Evolutionary conservation across 106 monocot genomes (phyloP).

Genomic region (Chionographis japonica): DNA sequence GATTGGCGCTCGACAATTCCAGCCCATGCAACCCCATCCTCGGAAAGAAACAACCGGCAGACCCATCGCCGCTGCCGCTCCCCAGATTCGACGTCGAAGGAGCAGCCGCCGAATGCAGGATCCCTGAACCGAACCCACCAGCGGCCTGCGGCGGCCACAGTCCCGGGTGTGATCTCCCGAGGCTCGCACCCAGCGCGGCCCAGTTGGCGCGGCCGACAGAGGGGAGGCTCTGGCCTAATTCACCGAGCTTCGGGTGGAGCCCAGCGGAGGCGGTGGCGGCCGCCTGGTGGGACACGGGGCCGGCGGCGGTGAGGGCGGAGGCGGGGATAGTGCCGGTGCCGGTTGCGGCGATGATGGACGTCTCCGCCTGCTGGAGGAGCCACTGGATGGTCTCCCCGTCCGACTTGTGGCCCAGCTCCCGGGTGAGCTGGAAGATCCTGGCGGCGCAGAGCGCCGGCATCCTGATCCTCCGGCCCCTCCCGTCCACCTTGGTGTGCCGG

Average conservation of each 20-base stretch:
- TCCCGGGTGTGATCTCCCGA: slow-evolving; percentile 11
- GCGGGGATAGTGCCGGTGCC: slow-evolving; percentile 71
- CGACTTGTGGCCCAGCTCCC: slow-evolving; percentile 74
- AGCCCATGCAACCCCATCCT: slow-evolving; percentile 17
- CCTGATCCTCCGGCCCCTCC: slow-evolving; percentile 62
- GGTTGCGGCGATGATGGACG: slow-evolving; percentile 68
- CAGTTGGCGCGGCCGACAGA: slow-evolving; percentile 1
- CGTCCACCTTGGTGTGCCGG: slow-evolving; percentile 73
- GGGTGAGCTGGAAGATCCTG: slow-evolving; percentile 66
- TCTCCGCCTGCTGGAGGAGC: slow-evolving; percentile 71
- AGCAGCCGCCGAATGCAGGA: slow-evolving; percentile 10
- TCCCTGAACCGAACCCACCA: slow-evolving; percentile 15
- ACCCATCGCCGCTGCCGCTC: no score
- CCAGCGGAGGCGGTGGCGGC: no score
- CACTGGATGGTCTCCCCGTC: slow-evolving; percentile 76
- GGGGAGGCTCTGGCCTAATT: background rate
- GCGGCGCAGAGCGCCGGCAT: slow-evolving; percentile 79
- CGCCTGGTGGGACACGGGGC: no score
- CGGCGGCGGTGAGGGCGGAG: slow-evolving; percentile 30
- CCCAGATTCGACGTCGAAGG: no score
- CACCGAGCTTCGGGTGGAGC: no score
- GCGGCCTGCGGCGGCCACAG: slow-evolving; percentile 14
- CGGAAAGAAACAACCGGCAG: background rate
- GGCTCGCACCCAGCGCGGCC: background rate
- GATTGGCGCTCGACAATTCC: slow-evolving; percentile 4